A percentile compares a stretch with the other conserved stretches of the same genome.
These are phyloP conservation scores for Kuraishia ogatae DNA, from an alignment of 805 yeast genomes.

Conservation along the genomic window DNA sequence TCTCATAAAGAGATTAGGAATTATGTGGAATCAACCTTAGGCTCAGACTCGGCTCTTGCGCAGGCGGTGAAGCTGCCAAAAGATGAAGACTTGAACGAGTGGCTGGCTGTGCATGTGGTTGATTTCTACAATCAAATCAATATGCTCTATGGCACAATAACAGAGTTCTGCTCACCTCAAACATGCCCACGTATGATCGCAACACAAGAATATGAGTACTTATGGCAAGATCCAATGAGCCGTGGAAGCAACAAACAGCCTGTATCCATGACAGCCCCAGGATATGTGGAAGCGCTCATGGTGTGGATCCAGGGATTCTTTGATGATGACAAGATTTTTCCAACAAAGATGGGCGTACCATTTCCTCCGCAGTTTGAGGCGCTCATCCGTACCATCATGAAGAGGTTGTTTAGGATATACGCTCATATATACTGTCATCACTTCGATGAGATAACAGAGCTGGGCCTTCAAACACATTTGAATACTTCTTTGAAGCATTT, in stretches of 20 bases:
- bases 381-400: constrained; percentile 77
- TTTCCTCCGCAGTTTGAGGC: constrained; percentile 80
- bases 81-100: constrained; percentile 86
- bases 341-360: constrained; percentile 84
- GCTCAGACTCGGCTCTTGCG: constrained; percentile 82
- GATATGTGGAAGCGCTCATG: constrained; percentile 88
- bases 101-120: constrained; percentile 97
- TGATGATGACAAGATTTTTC: constrained; percentile 87
- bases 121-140: constrained; percentile 94
- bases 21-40: constrained; percentile 92
- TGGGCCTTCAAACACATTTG: constrained; percentile 86
- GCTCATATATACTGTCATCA: constrained; percentile 98
- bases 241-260: constrained; percentile 47
- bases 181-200: constrained; percentile 98
- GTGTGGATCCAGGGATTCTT: constrained; percentile 90
- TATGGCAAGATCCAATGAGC: constrained; percentile 78
- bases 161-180: constrained; percentile 93
- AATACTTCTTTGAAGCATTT: constrained; percentile 94
- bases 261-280: constrained; percentile 86
- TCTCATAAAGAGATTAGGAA: constrained; percentile 70
- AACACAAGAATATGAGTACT: constrained; percentile 90
- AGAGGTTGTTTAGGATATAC: constrained; percentile 86
- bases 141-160: constrained; percentile 92
- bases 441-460: constrained; percentile 87
- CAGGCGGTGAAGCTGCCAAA: constrained; percentile 92